phyloP scores from a whole-genome alignment of 176 grass and related monocot genomes.

The Eleusine coracana region DNA sequence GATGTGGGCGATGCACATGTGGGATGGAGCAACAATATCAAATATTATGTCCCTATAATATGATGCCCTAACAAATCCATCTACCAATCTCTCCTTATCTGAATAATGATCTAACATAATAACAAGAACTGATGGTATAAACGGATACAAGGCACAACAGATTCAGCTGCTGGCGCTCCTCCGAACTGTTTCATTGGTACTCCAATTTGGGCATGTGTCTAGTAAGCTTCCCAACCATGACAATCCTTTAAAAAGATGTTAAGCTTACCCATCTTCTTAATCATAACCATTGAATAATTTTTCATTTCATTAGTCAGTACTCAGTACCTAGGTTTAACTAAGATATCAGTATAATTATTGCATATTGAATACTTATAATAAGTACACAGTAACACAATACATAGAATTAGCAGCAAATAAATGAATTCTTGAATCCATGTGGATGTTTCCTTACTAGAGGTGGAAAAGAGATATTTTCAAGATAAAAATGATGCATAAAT shows the following conservation, averaged over 20 bases:
- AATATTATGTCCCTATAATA: neutral
- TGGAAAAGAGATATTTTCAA: neutral
- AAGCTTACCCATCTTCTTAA: conserved; percentile 6
- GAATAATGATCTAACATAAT: neutral
- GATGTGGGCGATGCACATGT: neutral
- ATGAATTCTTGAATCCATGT: neutral
- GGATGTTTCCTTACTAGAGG: neutral
- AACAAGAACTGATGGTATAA: neutral
- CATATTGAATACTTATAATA: conserved; percentile 19
- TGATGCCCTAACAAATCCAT: neutral
- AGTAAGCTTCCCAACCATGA: neutral
- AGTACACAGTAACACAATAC: neutral
- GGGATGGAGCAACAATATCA: neutral
- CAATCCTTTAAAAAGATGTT: neutral
- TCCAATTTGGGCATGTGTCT: neutral
- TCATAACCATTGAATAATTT: neutral
- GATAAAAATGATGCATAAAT: conserved; percentile 18
- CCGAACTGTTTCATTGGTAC: neutral
- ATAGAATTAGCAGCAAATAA: neutral
- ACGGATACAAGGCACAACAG: neutral
- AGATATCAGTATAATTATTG: neutral
- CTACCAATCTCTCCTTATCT: neutral
- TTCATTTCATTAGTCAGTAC: neutral
- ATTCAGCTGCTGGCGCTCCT: neutral
- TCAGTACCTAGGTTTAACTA: conserved; percentile 21